A percentile compares a stretch with the other conserved stretches of the same genome.
These are phyloP conservation scores for Polyplosphaeria fusca DNA, from an alignment of 495 filamentous ascomycete genomes.

Conservation along the genomic window DNA sequence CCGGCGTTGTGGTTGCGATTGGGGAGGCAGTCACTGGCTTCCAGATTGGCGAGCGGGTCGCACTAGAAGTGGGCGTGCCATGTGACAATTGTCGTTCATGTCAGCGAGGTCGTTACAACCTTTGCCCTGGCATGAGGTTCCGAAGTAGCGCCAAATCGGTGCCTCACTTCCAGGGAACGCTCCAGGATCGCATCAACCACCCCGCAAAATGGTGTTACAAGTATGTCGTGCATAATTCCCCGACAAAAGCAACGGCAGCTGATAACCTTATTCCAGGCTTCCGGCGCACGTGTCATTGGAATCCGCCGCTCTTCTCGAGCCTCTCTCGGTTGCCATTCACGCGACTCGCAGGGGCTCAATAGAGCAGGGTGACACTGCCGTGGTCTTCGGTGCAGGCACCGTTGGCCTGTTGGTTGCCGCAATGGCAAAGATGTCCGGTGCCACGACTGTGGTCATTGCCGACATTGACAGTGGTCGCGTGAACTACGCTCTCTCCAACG, in stretches of 20 bases:
- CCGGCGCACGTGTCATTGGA: conserved; percentile 34
- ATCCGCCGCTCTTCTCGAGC: conserved; percentile 35
- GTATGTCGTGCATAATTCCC: conserved; percentile 35
- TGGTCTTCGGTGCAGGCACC: conserved; percentile 39
- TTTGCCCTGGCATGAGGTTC: conserved; percentile 38
- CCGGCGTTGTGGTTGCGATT: conserved; percentile 37
- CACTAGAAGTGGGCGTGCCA: conserved; percentile 38
- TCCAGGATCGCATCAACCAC: conserved; percentile 39
- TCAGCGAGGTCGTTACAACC: conserved; percentile 40
- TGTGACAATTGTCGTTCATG: conserved; percentile 39
- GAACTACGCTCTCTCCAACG: conserved; percentile 33
- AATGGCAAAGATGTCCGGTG: conserved; percentile 36
- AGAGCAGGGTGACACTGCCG: conserved; percentile 36
- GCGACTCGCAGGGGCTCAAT: conserved; percentile 31
- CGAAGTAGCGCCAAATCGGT: conserved; percentile 40
- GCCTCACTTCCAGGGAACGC: conserved; percentile 39
- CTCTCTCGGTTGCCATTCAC: conserved; percentile 38
- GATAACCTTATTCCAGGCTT: conserved; percentile 31
- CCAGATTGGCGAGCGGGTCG: conserved; percentile 37
- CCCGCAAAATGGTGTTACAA: conserved; percentile 40
- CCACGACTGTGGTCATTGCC: conserved; percentile 36
- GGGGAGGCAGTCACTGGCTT: conserved; percentile 36
- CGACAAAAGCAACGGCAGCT: conserved; percentile 19
- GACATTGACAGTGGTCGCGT: conserved; percentile 37
- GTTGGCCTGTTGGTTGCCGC: conserved; percentile 37